Percentiles rank a stretch among this genome's conserved stretches.
Evolutionary conservation across 2,329 filamentous ascomycete species (phyloP).

Genomic region (Beauveria asiatica): DNA sequence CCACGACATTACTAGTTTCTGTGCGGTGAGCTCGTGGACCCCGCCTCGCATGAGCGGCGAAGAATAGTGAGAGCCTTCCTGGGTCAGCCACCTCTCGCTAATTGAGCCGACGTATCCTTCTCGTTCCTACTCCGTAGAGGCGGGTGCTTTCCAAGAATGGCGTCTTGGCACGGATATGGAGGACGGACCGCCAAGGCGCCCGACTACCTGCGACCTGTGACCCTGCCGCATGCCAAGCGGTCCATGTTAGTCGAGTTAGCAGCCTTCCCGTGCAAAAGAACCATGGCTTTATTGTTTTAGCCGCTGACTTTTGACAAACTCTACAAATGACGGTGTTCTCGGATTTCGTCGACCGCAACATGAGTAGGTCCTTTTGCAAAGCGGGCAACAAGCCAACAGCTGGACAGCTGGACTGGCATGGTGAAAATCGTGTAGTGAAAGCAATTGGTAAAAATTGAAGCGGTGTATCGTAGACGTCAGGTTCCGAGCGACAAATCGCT

Average conservation of each 20-base stretch:
- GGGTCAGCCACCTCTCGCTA: neutral
- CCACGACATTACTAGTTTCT: neutral
- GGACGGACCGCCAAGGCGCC: neutral
- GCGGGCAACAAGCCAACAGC: neutral
- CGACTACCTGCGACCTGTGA: neutral
- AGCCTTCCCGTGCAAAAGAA: neutral
- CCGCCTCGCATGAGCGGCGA: too few species aligned
- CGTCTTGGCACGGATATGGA: slow-evolving; percentile 3
- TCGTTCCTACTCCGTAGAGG: too few species aligned
- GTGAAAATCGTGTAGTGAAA: neutral
- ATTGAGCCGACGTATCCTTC: neutral
- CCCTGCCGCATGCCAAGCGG: neutral
- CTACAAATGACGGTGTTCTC: too few species aligned
- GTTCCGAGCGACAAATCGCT: neutral
- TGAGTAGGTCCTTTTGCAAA: neutral
- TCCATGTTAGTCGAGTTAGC: neutral
- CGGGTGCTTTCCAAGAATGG: neutral
- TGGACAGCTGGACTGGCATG: neutral
- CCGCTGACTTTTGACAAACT: neutral
- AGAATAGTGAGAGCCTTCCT: neutral
- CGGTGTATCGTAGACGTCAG: neutral
- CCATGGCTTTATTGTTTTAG: neutral
- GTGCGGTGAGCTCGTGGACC: too few species aligned
- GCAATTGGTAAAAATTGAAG: neutral
- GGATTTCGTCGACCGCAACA: neutral